These are phyloP conservation scores for Lentinula boryana DNA, from an alignment of 768 basidiomycete genomes.

Conservation along the genomic window DNA sequence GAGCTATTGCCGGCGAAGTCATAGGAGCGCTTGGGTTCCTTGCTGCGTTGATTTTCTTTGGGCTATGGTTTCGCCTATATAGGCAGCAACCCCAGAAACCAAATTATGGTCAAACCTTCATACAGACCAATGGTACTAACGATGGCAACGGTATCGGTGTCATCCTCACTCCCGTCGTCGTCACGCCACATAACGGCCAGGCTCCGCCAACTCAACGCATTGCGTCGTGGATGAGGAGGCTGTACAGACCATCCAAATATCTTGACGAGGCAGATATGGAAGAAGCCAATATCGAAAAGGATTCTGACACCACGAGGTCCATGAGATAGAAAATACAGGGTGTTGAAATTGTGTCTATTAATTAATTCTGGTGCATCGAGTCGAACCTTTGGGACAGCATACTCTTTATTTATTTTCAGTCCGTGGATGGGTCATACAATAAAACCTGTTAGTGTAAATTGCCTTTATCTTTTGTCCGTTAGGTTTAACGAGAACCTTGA, in stretches of 20 bases:
- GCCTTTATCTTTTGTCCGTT: no score
- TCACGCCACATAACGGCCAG: background rate
- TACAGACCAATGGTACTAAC: background rate
- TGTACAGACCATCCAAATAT: background rate
- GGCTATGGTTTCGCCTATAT: background rate
- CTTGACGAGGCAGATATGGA: background rate
- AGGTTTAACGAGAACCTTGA: no score
- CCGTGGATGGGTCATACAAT: no score
- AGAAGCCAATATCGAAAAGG: background rate
- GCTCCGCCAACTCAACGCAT: background rate
- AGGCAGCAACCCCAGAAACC: background rate
- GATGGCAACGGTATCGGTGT: background rate
- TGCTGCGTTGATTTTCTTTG: background rate
- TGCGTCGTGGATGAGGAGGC: background rate
- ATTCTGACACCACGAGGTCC: background rate
- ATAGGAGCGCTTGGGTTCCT: background rate
- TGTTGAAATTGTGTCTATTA: background rate
- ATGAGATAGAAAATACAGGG: background rate
- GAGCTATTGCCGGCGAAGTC: background rate
- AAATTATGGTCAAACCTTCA: background rate
- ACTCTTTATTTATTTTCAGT: no score
- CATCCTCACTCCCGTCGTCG: background rate
- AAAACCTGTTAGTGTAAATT: no score
- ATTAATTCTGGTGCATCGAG: no score
- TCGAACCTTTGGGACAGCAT: no score